Base-by-base conservation (phyloP, 257 asterid genomes). In the Marsdenia floribunda region DNA sequence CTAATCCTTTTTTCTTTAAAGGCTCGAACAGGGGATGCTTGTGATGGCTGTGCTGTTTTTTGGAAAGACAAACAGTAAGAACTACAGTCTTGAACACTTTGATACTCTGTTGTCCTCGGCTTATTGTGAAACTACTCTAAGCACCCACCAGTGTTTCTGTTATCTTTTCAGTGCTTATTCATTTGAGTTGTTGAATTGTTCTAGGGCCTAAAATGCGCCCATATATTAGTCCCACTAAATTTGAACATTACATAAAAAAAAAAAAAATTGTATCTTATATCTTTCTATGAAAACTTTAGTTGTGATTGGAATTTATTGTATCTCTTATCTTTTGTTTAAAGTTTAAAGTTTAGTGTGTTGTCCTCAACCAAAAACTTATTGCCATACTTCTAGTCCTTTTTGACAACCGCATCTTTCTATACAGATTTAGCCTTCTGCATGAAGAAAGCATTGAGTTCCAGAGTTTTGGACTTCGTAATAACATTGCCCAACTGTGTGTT, bases 11-110 rank as follows among this genome's bases (percentile, higher is more conserved):
- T 40, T 64, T 77, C 61, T 78, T 80, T 44, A 5, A 70, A 93
- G 98, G 86, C 87, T 76, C 96, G 98, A 78, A 82, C 88, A 40
- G 96, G 96, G 74, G 98, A 89, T 71, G 79, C 92, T 29, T 79
- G 69, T 72, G 98, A 93, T 86, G 98, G 98, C 14, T 93, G 98
- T 76, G 91, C 96, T 21, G 83, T 90, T 78, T 91, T 93, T 78
- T 93, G 98, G 98, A 87, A 83, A 74, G 44, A 76, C 0, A 76
- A 93, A 68, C 79, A 82, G 98, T 92, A 90, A 81, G 91, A 76
- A 70, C 77, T 81, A 73, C 68, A 70, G 29, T 70, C 68, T 68
- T 68, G 75, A 52, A 14, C 63, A 59, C 55, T 71, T 44, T 68
- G 18, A 22, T 50, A 19, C 65, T 54, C 5, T 57, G 5, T 9